Evolutionary conservation across 768 basidiomycete genomes (phyloP), one percentile per base, ranked within the genome.

Genomic region (Leccinum subtestaceum): DNA sequence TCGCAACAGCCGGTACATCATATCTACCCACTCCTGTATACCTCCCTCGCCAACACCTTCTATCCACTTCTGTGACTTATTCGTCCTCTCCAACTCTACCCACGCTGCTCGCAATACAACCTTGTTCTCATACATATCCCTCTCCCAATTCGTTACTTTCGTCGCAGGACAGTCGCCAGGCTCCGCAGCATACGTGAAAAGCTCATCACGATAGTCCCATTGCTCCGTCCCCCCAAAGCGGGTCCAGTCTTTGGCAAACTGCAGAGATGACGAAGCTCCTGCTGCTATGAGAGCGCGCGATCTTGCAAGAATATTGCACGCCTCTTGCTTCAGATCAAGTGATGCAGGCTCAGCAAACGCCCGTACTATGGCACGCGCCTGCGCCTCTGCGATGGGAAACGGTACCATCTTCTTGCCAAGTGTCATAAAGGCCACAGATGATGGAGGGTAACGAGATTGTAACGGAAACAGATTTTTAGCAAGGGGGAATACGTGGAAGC

Each of bases 301-400:
- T 7, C 84, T 82, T 5, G 77, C 70, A 27, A 83, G 65, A 56
- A 88, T 70, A n/a, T 74, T 80, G 25, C 73, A 71, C 0, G 77
- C 74, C 65, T 88, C 88, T 32, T 71, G 65, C 4, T 74, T 71
- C 32, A 69, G 57, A 60, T 90, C 80, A 7, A 91, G 72, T 21
- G 77, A 70, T 25, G 69, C 68, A 1, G 83, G 84, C 53, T 84
- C 64, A 13, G 75, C 75, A 59, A 90, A 88, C 0, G 80, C 82
- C 23, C 77, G 77, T 21, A 86, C 69, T 7, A 84, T 78, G 2
- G 84, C 87, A 0, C 81, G 82, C 1, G 87, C 87, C 72, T 96
- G 95, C 0, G 83, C 84, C 71, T 97, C 92, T 51, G 87, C 77
- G 0, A 93, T 67, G 1, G 91, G 93, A 59, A 95, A 81, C 3